Evolutionary conservation across 257 asterid genomes (phyloP).

Genomic region (Nicotiana obtusifolia): DNA sequence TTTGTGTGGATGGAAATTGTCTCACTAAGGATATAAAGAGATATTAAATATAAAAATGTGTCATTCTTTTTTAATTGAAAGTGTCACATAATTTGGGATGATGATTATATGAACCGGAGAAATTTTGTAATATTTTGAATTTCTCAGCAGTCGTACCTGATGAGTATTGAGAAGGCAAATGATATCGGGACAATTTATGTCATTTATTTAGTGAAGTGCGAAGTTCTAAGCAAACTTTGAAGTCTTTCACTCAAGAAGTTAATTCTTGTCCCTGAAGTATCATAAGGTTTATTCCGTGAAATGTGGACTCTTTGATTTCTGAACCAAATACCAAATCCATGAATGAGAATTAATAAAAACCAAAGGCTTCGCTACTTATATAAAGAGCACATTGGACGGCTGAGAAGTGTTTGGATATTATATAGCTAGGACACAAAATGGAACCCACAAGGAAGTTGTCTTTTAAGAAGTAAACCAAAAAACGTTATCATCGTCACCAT

Average conservation of each 20-base stretch:
- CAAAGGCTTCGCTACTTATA: background rate
- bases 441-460: conserved; percentile 31
- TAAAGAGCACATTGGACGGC: conserved; percentile 48
- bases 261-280: background rate
- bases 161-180: background rate
- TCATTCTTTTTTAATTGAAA: no score
- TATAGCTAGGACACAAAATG: conserved; percentile 23
- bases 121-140: no score
- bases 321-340: background rate
- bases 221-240: background rate
- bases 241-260: conserved; percentile 3
- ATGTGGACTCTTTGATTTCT: background rate
- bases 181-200: background rate
- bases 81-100: no score
- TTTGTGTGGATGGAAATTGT: no score
- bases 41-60: no score
- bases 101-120: no score
- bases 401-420: conserved; percentile 18
- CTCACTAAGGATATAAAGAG: no score
- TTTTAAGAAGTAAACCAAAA: conserved; percentile 27
- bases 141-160: background rate
- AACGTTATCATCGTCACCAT: conserved; percentile 22
- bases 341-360: background rate
- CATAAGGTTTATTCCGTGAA: background rate
- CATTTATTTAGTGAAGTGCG: background rate